Percentiles rank a stretch among this genome's conserved stretches.
Evolutionary conservation across 257 asterid species (phyloP).

Genomic region (Solanum bulbocastanum): DNA sequence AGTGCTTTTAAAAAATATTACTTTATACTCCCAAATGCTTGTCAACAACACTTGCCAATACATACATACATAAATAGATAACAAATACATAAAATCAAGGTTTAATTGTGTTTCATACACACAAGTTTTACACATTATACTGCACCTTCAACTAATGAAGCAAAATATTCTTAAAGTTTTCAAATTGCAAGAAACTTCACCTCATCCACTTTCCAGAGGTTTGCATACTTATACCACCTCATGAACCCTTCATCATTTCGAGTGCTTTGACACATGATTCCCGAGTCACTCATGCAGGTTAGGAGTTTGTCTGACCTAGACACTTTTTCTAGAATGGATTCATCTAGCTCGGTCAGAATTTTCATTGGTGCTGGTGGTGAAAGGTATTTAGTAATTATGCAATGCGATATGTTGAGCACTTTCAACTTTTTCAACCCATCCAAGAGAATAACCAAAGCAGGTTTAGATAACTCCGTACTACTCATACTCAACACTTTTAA

Average conservation of each 20-base stretch:
- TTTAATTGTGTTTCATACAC: background rate
- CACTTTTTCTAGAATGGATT: slow-evolving; percentile 27
- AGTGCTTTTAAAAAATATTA: too few relatives aligned
- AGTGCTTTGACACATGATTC: slow-evolving; percentile 55
- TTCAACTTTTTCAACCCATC: slow-evolving; percentile 41
- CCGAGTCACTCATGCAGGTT: slow-evolving; percentile 46
- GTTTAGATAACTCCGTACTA: slow-evolving; percentile 41
- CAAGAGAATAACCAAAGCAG: slow-evolving; percentile 41
- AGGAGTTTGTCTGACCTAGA: slow-evolving; percentile 32
- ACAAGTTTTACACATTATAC: background rate
- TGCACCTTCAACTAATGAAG: background rate
- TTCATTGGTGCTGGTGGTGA: slow-evolving; percentile 24
- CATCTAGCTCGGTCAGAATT: slow-evolving; percentile 30
- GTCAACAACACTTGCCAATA: too few relatives aligned
- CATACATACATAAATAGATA: background rate
- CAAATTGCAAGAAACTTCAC: slow-evolving; percentile 57
- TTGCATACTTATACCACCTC: slow-evolving; percentile 80
- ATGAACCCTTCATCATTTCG: slow-evolving; percentile 59
- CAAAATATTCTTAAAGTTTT: background rate
- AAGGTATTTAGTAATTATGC: slow-evolving; percentile 29
- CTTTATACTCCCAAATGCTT: too few relatives aligned
- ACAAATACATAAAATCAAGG: background rate
- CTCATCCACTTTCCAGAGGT: slow-evolving; percentile 70
- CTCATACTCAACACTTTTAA: slow-evolving; percentile 66
- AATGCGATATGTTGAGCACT: slow-evolving; percentile 78